Evolutionary conservation across 2,329 filamentous ascomycete genomes (phyloP).

Genomic region (Alternaria gansuensis): DNA sequence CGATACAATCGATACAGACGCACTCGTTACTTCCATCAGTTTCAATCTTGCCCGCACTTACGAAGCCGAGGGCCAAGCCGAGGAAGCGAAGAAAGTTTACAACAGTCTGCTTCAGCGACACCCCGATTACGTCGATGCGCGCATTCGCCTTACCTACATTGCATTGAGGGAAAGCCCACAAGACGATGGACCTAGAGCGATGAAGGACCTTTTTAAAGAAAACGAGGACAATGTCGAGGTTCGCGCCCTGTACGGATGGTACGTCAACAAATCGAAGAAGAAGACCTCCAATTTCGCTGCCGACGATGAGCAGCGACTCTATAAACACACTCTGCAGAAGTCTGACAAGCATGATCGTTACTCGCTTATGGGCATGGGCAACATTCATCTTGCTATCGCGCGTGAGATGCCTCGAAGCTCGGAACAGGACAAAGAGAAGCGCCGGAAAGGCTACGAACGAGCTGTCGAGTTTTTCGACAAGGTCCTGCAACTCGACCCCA

Average conservation of each 20-base stretch:
- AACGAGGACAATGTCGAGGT: slow-evolving; percentile 89
- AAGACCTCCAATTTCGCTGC: slow-evolving; percentile 81
- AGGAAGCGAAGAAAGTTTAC: slow-evolving; percentile 88
- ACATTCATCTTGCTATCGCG: slow-evolving; percentile 85
- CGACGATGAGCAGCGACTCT: slow-evolving; percentile 90
- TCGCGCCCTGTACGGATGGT: slow-evolving; percentile 93
- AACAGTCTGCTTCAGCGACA: slow-evolving; percentile 85
- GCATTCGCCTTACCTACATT: slow-evolving; percentile 88
- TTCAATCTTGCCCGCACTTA: slow-evolving; percentile 96
- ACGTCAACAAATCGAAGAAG: slow-evolving; percentile 88
- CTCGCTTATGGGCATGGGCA: slow-evolving; percentile 95
- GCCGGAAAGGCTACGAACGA: slow-evolving; percentile 84
- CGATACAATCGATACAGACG: slow-evolving; percentile 82
- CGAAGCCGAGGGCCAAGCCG: slow-evolving; percentile 80
- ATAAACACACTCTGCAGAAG: slow-evolving; percentile 93
- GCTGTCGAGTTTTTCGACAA: slow-evolving; percentile 99
- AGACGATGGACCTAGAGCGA: slow-evolving; percentile 85
- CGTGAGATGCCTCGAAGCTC: slow-evolving; percentile 93
- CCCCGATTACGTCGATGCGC: slow-evolving; percentile 90
- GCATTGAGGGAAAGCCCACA: slow-evolving; percentile 80
- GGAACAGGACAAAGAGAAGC: slow-evolving; percentile 89
- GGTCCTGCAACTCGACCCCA: slow-evolving; percentile 90
- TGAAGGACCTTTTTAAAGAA: slow-evolving; percentile 84
- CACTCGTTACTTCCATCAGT: slow-evolving; percentile 92
- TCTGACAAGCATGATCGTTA: slow-evolving; percentile 97